Evolutionary conservation across 768 basidiomycete genomes (phyloP).

Genomic region (Suillus subalutaceus): DNA sequence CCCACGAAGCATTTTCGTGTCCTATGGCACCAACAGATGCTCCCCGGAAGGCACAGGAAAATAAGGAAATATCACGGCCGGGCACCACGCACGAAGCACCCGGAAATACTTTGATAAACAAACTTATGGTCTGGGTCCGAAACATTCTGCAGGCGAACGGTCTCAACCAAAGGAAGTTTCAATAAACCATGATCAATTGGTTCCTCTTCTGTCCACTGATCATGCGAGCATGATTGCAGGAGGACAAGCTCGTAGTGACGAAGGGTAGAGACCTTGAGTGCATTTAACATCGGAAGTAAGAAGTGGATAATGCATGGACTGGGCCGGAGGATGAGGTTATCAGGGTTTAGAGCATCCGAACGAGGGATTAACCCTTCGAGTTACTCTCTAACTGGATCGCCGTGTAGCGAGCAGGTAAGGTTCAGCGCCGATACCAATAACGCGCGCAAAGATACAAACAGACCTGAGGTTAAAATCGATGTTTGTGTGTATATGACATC

Average conservation of each 20-base stretch:
- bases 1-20: background rate
- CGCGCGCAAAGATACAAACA: too few relatives aligned
- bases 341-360: constrained; percentile 25
- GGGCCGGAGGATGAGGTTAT: constrained; percentile 31
- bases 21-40: background rate
- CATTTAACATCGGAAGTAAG: constrained; percentile 32
- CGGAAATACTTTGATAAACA: constrained; percentile 21
- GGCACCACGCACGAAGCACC: constrained; percentile 14
- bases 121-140: constrained; percentile 26
- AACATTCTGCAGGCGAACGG: constrained; percentile 28
- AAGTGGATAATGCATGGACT: constrained; percentile 31
- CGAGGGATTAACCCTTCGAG: constrained; percentile 10
- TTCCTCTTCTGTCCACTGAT: constrained; percentile 26
- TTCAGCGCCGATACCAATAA: background rate
- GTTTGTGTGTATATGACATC: constrained; percentile 14
- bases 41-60: constrained; percentile 15
- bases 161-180: constrained; percentile 27
- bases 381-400: constrained; percentile 24
- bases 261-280: constrained; percentile 27
- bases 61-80: constrained; percentile 25
- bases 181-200: constrained; percentile 21
- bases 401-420: constrained; percentile 19
- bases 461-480: constrained; percentile 26
- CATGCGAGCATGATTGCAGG: constrained; percentile 29
- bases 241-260: constrained; percentile 35